A percentile compares a stretch with the other conserved stretches of the same genome.
Evolutionary conservation across 106 monocot genomes (phyloP).

Genomic region (Dendrobium chrysotoxum): DNA sequence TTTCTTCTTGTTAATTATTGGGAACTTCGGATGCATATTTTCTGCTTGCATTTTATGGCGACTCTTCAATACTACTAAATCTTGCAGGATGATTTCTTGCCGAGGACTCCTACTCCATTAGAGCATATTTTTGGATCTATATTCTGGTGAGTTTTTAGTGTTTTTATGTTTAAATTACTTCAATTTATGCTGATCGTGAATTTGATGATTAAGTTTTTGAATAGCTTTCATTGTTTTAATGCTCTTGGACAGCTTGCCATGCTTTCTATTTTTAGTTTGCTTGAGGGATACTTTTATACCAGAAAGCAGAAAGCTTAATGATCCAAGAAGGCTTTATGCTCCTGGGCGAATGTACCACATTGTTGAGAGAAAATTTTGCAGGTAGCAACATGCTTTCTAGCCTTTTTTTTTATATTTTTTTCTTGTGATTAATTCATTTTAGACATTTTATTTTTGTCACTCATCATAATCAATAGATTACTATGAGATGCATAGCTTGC

Average conservation of each 20-base stretch:
- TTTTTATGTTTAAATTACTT: background rate
- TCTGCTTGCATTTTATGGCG: background rate
- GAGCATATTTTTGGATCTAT: slow-evolving; percentile 87
- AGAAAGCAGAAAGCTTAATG: slow-evolving; percentile 74
- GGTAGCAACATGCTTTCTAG: slow-evolving; percentile 20
- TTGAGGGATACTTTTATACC: slow-evolving; percentile 94
- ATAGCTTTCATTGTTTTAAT: slow-evolving; percentile 34
- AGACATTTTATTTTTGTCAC: too few relatives aligned
- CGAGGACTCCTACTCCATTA: slow-evolving; percentile 86
- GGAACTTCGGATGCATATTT: background rate
- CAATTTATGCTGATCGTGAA: background rate
- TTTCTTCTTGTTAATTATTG: background rate
- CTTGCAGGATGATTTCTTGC: slow-evolving; percentile 91
- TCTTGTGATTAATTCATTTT: too few relatives aligned
- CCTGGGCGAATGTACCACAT: slow-evolving; percentile 95
- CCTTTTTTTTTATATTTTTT: background rate
- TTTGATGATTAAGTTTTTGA: slow-evolving; percentile 9
- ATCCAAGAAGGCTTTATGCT: slow-evolving; percentile 91
- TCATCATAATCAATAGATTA: too few relatives aligned
- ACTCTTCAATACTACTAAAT: background rate
- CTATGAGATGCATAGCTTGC: too few relatives aligned
- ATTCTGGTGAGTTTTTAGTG: slow-evolving; percentile 58
- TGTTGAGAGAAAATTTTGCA: slow-evolving; percentile 92
- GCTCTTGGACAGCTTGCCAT: slow-evolving; percentile 82
- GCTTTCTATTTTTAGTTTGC: slow-evolving; percentile 76